A percentile compares a stretch with the other conserved stretches of the same genome.
phyloP scores from a whole-genome alignment of 805 yeast genomes.

The Candida chauliodis region DNA sequence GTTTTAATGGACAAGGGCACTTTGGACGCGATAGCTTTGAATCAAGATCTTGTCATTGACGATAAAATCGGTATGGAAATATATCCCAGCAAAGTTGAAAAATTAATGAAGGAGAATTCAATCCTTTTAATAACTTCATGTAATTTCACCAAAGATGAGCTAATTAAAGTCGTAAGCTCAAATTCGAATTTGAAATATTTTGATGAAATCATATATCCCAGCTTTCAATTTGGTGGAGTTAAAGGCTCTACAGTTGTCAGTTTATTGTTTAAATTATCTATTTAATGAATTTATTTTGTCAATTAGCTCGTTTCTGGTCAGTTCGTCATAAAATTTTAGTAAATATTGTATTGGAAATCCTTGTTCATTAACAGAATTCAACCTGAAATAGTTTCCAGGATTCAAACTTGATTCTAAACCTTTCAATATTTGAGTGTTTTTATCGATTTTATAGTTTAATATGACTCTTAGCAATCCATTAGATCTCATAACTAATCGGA shows the following conservation, averaged over 20 bases:
- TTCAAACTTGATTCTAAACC: slow-evolving; percentile 86
- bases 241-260: slow-evolving; percentile 87
- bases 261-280: slow-evolving; percentile 60
- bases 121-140: slow-evolving; percentile 81
- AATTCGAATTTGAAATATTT: slow-evolving; percentile 49
- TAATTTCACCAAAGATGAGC: slow-evolving; percentile 83
- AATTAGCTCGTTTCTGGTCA: slow-evolving; percentile 54
- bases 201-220: slow-evolving; percentile 72
- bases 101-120: slow-evolving; percentile 54
- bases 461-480: slow-evolving; percentile 81
- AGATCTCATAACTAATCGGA: slow-evolving; percentile 86
- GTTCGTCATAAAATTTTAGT: slow-evolving; percentile 62
- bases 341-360: slow-evolving; percentile 81
- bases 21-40: slow-evolving; percentile 91
- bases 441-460: slow-evolving; percentile 65
- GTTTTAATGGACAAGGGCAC: slow-evolving; percentile 92
- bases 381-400: slow-evolving; percentile 78
- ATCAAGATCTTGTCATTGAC: slow-evolving; percentile 48
- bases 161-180: slow-evolving; percentile 50
- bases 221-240: slow-evolving; percentile 84
- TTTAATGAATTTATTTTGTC: slow-evolving; percentile 40
- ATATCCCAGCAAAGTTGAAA: slow-evolving; percentile 59
- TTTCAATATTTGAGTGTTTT: slow-evolving; percentile 58
- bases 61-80: slow-evolving; percentile 49
- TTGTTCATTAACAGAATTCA: slow-evolving; percentile 57